phyloP scores from a whole-genome alignment of 1,139 yeast species.

The Scheffersomyces titani region DNA sequence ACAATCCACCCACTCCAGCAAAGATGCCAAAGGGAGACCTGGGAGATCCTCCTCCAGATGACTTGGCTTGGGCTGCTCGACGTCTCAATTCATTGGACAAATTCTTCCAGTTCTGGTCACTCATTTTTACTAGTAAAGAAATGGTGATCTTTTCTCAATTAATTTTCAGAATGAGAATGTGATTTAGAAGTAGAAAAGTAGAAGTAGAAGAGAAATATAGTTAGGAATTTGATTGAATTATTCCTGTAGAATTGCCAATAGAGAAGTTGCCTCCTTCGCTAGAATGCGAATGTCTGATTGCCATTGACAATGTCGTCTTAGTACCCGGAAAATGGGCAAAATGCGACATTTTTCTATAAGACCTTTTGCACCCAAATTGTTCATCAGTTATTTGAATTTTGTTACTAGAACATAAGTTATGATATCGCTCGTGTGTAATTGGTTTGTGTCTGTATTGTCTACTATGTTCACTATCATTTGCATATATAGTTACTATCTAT shows the following conservation, averaged over 20 bases:
- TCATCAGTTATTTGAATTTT: too few species aligned
- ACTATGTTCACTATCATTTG: background rate
- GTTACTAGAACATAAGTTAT: too few species aligned
- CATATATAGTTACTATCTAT: background rate
- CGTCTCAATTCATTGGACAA: conserved; percentile 67
- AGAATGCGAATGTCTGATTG: background rate
- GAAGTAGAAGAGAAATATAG: background rate
- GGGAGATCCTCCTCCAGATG: conserved; percentile 48
- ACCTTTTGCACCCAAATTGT: background rate
- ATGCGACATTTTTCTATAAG: background rate
- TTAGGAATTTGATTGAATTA: background rate
- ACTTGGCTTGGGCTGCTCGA: conserved; percentile 56
- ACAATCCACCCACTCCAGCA: conserved; percentile 79
- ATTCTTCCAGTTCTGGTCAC: conserved; percentile 65
- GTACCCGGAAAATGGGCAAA: background rate
- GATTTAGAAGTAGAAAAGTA: too few species aligned
- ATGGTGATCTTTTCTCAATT: conserved; percentile 3
- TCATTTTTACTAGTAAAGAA: conserved; percentile 25
- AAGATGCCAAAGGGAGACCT: conserved; percentile 56
- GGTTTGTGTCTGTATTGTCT: too few species aligned
- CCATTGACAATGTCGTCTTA: background rate
- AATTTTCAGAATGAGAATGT: background rate
- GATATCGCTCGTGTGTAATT: too few species aligned
- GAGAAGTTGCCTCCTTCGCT: background rate
- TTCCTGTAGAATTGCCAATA: background rate